phyloP scores from a whole-genome alignment of 2,329 filamentous ascomycete genomes.

The Trichoderma aggressivum region DNA sequence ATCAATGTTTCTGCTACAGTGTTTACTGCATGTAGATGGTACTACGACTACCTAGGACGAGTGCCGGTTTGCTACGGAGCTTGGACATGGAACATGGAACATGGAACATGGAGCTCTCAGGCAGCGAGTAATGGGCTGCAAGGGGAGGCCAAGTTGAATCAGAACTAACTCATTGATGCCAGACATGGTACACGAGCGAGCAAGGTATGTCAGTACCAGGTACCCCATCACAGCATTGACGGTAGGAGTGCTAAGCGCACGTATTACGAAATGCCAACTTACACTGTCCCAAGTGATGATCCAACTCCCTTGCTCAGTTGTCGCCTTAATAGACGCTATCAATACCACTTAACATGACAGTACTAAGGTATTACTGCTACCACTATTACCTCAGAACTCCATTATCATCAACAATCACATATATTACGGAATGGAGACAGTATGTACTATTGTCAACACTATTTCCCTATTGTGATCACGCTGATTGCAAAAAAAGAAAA shows the following conservation, averaged over 20 bases:
- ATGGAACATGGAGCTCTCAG: not conserved
- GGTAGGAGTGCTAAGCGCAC: not conserved
- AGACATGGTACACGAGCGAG: not conserved
- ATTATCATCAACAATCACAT: not conserved
- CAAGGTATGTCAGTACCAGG: not conserved
- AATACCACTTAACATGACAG: not conserved
- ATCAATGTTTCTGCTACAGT: not conserved
- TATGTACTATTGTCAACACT: not conserved
- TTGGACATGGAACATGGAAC: not conserved
- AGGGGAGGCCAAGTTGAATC: not conserved
- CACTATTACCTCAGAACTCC: not conserved
- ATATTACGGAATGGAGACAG: not conserved
- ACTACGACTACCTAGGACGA: no score
- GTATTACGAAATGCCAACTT: not conserved
- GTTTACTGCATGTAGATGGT: not conserved
- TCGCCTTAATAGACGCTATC: not conserved
- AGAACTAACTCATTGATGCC: not conserved
- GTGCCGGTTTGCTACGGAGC: no score
- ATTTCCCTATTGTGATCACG: not conserved
- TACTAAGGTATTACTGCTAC: not conserved
- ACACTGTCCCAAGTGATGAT: not conserved
- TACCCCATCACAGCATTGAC: not conserved
- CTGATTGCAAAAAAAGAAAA: constrained; percentile 6
- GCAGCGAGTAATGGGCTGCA: constrained; percentile 8
- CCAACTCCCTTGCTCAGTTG: not conserved